phyloP scores from a whole-genome alignment of 768 basidiomycete genomes.

The Lanmaoa pseudosensibilis region DNA sequence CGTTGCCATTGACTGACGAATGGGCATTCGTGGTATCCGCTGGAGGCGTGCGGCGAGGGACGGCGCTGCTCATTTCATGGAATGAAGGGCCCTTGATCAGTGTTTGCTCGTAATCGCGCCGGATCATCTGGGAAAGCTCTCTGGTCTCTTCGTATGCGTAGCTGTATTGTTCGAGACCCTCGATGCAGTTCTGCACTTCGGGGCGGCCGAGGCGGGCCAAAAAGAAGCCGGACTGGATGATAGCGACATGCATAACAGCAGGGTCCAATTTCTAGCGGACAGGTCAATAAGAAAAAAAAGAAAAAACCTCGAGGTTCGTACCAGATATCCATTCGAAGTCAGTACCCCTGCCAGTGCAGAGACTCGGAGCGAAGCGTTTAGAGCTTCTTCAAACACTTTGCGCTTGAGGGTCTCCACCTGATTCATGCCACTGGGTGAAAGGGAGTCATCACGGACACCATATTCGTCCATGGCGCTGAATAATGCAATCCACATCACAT shows the following conservation, averaged over 20 bases:
- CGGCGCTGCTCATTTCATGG: constrained; percentile 41
- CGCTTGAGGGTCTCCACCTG: constrained; percentile 64
- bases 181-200: constrained; percentile 82
- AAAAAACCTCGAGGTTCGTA: constrained; percentile 33
- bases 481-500: constrained; percentile 87
- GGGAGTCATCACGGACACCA: constrained; percentile 64
- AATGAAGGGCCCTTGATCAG: constrained; percentile 38
- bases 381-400: constrained; percentile 76
- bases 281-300: constrained; percentile 9
- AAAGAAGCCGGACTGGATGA: constrained; percentile 79
- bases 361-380: constrained; percentile 84
- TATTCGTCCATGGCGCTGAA: constrained; percentile 83
- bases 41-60: constrained; percentile 27
- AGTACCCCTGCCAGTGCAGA: constrained; percentile 86
- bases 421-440: constrained; percentile 43
- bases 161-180: constrained; percentile 85
- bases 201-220: constrained; percentile 81
- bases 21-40: constrained; percentile 13
- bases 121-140: constrained; percentile 70
- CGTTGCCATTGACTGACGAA: constrained; percentile 17
- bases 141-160: constrained; percentile 85
- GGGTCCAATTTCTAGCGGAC: constrained; percentile 67
- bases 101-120: constrained; percentile 46
- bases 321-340: constrained; percentile 85
- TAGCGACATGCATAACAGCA: constrained; percentile 85